Evolutionary conservation across 2,329 filamentous ascomycete species (phyloP), one percentile per base, ranked within the genome.

Genomic region (Claviceps quebecensis): DNA sequence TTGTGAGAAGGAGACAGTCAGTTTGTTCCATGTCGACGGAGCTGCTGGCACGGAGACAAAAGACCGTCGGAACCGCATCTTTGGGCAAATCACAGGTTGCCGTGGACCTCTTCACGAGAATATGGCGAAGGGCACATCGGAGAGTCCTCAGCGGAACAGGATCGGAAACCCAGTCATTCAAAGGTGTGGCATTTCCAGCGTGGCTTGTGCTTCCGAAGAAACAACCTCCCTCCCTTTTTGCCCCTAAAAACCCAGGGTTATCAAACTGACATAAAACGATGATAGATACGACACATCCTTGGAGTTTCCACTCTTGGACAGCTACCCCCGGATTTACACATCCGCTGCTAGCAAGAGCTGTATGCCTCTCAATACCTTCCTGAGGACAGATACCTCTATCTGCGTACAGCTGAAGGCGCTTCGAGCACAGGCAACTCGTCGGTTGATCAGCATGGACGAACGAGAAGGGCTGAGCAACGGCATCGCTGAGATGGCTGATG

Each of bases 401-500:
- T 81, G 82, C 13, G 72, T 77, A 19, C 77, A 80, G 37, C 71
- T 96, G 45, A 84, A 83, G 61, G 65, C 68, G 2, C 68, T 95
- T 29, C 80, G 86, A 57, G 69, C 74, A 22, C 73, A 84, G 13
- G 81, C 85, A 13, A 69, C 76, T 16, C 77, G 77, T 16, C 77
- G 82, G 55, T 74, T 78, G 11, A 73, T 90, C 16, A 72, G 74
- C 0, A 59, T 91, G 3, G 87, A 94, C 54, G 90, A 97, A 61
- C 77, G 91, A 43, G 93, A 98, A 67, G 73, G 74, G 2, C 72
- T 97, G n/a, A 79, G 81, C 45, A 93, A 95, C 61, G 82, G 85
- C 13, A 72, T 98, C 40, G 81, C 85, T 23, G 84, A 86, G 54
- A 82, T 97, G 60, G 84, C 85, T 1, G 90, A 95, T 61, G 86